Percentiles rank a stretch among this genome's conserved stretches.
These are phyloP conservation scores for Scutellaria baicalensis DNA, from an alignment of 257 asterid species.

Conservation along the genomic window DNA sequence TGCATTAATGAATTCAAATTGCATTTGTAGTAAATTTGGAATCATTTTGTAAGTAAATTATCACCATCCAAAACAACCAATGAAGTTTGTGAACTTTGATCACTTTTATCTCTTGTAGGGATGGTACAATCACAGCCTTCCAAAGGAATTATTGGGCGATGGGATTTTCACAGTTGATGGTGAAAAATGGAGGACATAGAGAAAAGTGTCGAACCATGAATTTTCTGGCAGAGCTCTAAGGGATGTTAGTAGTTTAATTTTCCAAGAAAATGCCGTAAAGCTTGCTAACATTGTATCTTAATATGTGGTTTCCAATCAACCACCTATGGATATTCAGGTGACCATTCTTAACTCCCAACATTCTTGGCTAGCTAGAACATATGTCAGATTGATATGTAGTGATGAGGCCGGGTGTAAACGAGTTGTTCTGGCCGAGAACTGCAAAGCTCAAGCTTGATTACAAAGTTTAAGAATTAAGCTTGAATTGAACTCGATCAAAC, in stretches of 20 bases:
- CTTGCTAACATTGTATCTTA: slow-evolving; percentile 41
- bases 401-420: too few relatives aligned
- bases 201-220: slow-evolving; percentile 61
- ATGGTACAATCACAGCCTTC: slow-evolving; percentile 27
- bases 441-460: too few relatives aligned
- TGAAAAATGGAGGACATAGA: slow-evolving; percentile 63
- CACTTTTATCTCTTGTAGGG: slow-evolving; percentile 32
- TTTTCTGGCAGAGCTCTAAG: slow-evolving; percentile 56
- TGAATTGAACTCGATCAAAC: too few relatives aligned
- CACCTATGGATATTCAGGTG: slow-evolving; percentile 59
- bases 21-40: too few relatives aligned
- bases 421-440: too few relatives aligned
- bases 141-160: slow-evolving; percentile 56
- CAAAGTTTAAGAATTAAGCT: too few relatives aligned
- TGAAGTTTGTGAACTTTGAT: too few relatives aligned
- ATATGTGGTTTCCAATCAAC: slow-evolving; percentile 23
- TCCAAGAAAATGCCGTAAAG: slow-evolving; percentile 46
- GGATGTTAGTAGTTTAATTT: slow-evolving; percentile 47
- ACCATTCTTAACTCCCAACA: neutral
- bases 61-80: too few relatives aligned
- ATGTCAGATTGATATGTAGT: neutral
- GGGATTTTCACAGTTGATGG: slow-evolving; percentile 81
- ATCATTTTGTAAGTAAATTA: too few relatives aligned
- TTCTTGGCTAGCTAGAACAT: neutral
- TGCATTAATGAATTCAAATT: too few relatives aligned